Conservation (phyloP, 1,284 basidiomycete species). For the Lignosus rhinocerotis region DNA sequence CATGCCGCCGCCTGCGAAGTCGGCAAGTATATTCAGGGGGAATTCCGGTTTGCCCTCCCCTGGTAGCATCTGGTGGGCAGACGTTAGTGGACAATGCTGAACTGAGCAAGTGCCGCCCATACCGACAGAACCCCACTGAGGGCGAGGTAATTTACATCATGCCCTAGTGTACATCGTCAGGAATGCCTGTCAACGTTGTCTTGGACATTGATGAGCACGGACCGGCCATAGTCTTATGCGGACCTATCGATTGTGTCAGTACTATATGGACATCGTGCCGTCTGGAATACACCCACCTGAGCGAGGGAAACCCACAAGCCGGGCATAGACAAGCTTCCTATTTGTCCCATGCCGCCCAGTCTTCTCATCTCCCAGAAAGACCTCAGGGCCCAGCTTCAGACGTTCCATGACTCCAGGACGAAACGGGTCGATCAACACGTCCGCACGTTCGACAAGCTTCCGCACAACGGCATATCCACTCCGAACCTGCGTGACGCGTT, state of each 20-base stretch:
- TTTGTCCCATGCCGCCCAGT: constrained; percentile 51
- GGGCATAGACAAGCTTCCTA: constrained; percentile 60
- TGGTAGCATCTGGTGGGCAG: constrained; percentile 59
- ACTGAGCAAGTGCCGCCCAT: constrained; percentile 24
- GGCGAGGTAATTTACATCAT: constrained; percentile 88
- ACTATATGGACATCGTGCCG: neutral
- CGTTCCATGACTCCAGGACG: constrained; percentile 82
- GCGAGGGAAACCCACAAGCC: constrained; percentile 67
- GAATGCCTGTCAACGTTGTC: constrained; percentile 1
- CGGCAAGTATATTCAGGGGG: constrained; percentile 77
- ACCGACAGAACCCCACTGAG: constrained; percentile 78
- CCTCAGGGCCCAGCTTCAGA: constrained; percentile 74
- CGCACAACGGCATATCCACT: constrained; percentile 61
- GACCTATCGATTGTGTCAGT: constrained; percentile 40
- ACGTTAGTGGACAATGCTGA: neutral
- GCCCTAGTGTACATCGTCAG: constrained; percentile 46
- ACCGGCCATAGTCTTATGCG: constrained; percentile 73
- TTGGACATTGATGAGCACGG: constrained; percentile 15
- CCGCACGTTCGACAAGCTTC: constrained; percentile 64
- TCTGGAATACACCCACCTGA: constrained; percentile 41
- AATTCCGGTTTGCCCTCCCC: constrained; percentile 69
- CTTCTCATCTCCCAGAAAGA: constrained; percentile 53
- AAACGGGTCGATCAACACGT: constrained; percentile 84
- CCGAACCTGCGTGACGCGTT: constrained; percentile 36
- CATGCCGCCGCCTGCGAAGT: constrained; percentile 82